Conservation (phyloP, 75 land plant genomes). For the Sequoiadendron giganteum region DNA sequence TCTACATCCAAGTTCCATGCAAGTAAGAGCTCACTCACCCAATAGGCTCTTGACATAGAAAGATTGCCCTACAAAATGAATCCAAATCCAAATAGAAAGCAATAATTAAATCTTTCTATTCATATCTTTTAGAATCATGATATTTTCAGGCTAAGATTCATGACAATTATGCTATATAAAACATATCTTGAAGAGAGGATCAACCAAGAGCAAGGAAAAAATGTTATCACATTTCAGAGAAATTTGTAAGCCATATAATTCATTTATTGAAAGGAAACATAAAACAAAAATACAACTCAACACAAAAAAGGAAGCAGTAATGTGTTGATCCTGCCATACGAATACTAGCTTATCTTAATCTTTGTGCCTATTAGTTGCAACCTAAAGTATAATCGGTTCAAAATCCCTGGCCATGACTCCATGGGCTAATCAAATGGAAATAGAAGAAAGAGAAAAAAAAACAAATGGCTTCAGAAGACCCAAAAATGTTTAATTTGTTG, state of each 20-base stretch:
- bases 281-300: not conserved
- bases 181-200: not conserved
- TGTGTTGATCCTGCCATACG: not conserved
- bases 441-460: not conserved
- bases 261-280: not conserved
- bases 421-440: not conserved
- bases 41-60: constrained; percentile 66
- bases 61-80: constrained; percentile 56
- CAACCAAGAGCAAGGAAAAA: not conserved
- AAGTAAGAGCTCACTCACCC: constrained; percentile 61
- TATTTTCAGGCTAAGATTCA: not conserved
- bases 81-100: not conserved
- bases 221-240: not conserved
- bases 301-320: not conserved
- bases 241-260: not conserved
- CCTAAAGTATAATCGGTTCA: not conserved
- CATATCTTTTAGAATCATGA: not conserved
- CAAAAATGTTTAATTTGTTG: not conserved
- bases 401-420: not conserved
- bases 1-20: constrained; percentile 68
- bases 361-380: not conserved
- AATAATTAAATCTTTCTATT: not conserved
- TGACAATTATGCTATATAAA: not conserved
- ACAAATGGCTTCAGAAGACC: not conserved
- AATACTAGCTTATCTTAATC: not conserved